Percentiles rank a stretch among this genome's conserved stretches.
Conservation (phyloP, 176 grass and related monocot species). For the Oryza brachyantha region DNA sequence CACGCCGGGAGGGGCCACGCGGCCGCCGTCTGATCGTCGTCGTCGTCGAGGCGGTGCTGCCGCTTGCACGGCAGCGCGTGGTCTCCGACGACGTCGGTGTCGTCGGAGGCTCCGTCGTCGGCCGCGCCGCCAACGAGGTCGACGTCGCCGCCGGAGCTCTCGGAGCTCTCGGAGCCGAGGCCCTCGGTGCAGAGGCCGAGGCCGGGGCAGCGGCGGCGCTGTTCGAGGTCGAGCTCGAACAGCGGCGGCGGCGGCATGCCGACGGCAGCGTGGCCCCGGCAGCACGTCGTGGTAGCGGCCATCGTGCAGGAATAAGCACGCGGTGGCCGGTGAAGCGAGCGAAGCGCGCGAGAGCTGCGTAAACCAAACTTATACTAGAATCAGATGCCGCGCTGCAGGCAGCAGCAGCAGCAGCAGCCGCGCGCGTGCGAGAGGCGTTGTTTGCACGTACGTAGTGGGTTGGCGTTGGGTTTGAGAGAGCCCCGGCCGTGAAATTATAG, state of each 20-base stretch:
- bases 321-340: no score
- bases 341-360: no score
- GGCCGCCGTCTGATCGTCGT: neutral
- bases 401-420: no score
- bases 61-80: neutral
- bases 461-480: no score
- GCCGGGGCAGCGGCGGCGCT: constrained; percentile 21
- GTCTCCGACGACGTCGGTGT: neutral
- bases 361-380: no score
- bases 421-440: no score
- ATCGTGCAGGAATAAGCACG: neutral
- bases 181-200: constrained; percentile 68
- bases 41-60: neutral
- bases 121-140: neutral
- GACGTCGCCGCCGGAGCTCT: constrained; percentile 64
- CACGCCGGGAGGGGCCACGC: neutral
- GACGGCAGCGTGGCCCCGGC: neutral
- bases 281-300: constrained; percentile 31
- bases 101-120: neutral
- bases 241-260: neutral
- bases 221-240: neutral
- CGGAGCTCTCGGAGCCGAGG: constrained; percentile 75
- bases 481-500: constrained; percentile 25
- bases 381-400: no score
- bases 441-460: no score